Percentiles rank a stretch among this genome's conserved stretches.
These are phyloP conservation scores for Buddleja alternifolia DNA, from an alignment of 257 asterid genomes.

Conservation along the genomic window DNA sequence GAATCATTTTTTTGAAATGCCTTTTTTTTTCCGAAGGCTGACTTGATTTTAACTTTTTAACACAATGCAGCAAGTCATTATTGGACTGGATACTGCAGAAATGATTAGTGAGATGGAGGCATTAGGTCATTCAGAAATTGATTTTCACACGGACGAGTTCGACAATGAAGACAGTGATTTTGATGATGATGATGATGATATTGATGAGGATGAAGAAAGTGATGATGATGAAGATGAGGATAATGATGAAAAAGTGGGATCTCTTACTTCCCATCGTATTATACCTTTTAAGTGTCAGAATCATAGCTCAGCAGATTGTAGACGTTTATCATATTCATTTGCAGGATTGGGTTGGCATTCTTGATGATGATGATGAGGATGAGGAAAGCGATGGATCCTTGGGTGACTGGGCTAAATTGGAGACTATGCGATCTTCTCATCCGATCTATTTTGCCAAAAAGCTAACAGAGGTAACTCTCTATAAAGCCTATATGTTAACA, in stretches of 20 bases:
- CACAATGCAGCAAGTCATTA: conserved; percentile 85
- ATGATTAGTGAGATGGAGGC: conserved; percentile 81
- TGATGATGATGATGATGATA: conserved; percentile 73
- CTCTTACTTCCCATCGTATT: conserved; percentile 22
- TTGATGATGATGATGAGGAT: conserved; percentile 76
- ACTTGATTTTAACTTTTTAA: conserved; percentile 40
- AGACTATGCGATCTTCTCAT: conserved; percentile 94
- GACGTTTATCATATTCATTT: conserved; percentile 37
- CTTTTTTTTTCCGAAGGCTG: conserved; percentile 30
- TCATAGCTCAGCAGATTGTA: conserved; percentile 22
- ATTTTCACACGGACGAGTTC: conserved; percentile 66
- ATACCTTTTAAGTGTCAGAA: conserved; percentile 23
- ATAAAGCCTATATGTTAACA: conserved; percentile 1
- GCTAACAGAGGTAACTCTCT: conserved; percentile 68
- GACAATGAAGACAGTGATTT: conserved; percentile 72
- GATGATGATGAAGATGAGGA: conserved; percentile 52
- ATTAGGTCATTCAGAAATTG: conserved; percentile 69
- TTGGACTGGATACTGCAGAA: conserved; percentile 90
- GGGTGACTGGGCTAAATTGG: conserved; percentile 97
- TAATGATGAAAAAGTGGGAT: conserved; percentile 49
- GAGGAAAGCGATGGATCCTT: conserved; percentile 80
- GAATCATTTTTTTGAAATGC: no score
- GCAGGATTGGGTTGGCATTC: conserved; percentile 90
- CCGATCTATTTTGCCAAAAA: conserved; percentile 92
- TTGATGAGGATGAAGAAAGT: conserved; percentile 53